Conservation (phyloP, 208 protist species). For the Wallacemonas sp. region DNA sequence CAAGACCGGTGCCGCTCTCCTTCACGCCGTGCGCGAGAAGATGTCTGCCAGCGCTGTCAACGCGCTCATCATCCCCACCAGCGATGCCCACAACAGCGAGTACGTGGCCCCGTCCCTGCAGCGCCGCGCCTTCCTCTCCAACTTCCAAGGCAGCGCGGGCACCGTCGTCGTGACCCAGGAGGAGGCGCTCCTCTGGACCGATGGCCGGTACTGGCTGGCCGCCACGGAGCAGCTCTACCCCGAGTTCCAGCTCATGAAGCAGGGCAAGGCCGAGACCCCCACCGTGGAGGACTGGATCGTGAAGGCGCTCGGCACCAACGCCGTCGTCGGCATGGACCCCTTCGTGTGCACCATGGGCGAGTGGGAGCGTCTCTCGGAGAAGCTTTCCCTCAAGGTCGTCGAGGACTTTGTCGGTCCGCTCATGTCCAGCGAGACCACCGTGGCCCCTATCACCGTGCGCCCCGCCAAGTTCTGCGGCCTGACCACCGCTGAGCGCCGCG, state of each 20-base stretch:
- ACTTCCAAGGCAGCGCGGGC: constrained; percentile 96
- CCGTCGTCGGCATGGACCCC: constrained; percentile 68
- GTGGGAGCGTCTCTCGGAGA: constrained; percentile 68
- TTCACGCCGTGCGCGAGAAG: constrained; percentile 64
- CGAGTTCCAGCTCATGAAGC: constrained; percentile 88
- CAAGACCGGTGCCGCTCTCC: constrained; percentile 37
- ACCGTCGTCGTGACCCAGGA: constrained; percentile 78
- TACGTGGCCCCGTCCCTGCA: constrained; percentile 93
- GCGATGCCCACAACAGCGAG: constrained; percentile 96
- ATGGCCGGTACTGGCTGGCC: constrained; percentile 97
- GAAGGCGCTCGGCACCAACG: constrained; percentile 40
- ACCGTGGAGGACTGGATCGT: constrained; percentile 75
- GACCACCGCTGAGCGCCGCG: constrained; percentile 59
- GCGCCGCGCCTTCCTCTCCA: constrained; percentile 91
- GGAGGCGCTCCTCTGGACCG: constrained; percentile 95
- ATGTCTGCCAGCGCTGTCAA: constrained; percentile 68
- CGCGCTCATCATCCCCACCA: constrained; percentile 91
- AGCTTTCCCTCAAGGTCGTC: constrained; percentile 61
- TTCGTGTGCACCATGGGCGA: constrained; percentile 70
- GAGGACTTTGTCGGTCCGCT: constrained; percentile 55
- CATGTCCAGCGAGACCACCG: constrained; percentile 32
- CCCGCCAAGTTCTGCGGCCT: constrained; percentile 72
- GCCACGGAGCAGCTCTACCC: constrained; percentile 83
- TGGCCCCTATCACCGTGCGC: constrained; percentile 45
- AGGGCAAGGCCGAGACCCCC: constrained; percentile 56